Percentiles rank a stretch among this genome's conserved stretches.
These are phyloP conservation scores for Psophocarpus tetragonolobus DNA, from an alignment of 306 rosid genomes.

Conservation along the genomic window DNA sequence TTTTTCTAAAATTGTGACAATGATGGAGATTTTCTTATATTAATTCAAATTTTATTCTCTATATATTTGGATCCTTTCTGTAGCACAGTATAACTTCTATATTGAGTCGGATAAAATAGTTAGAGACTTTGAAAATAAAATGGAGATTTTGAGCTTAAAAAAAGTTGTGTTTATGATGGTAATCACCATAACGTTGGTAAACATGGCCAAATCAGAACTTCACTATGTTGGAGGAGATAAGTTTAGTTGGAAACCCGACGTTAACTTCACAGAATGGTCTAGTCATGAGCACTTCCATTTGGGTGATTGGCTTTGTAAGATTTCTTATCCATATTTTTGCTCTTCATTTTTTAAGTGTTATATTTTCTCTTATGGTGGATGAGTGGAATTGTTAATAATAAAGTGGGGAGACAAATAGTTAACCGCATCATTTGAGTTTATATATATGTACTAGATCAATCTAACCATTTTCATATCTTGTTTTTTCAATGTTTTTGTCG, in stretches of 20 bases:
- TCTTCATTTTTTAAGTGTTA: neutral
- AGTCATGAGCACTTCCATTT: constrained; percentile 23
- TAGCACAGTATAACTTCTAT: no score
- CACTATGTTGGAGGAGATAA: constrained; percentile 43
- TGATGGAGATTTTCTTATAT: no score
- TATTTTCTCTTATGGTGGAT: neutral
- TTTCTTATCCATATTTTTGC: neutral
- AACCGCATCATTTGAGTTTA: neutral
- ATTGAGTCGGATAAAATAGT: neutral
- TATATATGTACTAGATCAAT: neutral
- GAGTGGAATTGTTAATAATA: neutral
- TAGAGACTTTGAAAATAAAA: neutral
- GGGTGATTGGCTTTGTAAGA: constrained; percentile 45
- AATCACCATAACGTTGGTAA: neutral
- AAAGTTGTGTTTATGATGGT: neutral
- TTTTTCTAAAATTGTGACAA: no score
- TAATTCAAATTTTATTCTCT: no score
- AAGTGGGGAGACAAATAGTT: neutral
- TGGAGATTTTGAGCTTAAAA: constrained; percentile 22
- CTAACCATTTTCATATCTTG: no score
- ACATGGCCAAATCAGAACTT: constrained; percentile 4
- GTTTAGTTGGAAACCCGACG: constrained; percentile 1
- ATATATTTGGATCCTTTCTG: no score
- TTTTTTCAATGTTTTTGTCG: no score
- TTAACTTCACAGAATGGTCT: constrained; percentile 42